These are phyloP conservation scores for Claviceps sp. DNA, from an alignment of 2,329 filamentous ascomycete species.

Conservation along the genomic window DNA sequence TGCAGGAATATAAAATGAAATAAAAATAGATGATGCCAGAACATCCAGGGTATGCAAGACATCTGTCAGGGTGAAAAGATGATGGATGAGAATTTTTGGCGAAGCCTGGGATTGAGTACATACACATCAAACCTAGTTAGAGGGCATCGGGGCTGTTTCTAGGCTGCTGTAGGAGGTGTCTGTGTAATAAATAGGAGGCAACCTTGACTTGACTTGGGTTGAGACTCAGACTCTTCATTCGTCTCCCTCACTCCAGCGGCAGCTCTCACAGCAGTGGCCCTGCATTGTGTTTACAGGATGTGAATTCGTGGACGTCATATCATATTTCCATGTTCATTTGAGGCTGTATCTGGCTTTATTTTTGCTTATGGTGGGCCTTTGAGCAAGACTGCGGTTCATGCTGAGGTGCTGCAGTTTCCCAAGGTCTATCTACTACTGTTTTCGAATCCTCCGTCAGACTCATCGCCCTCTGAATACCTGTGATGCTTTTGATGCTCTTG, in stretches of 20 bases:
- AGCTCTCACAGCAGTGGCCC: not conserved
- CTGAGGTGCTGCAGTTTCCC: too few species aligned
- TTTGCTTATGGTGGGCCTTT: too few species aligned
- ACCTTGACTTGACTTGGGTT: not conserved
- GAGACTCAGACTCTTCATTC: not conserved
- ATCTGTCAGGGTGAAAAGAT: not conserved
- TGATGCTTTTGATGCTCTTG: too few species aligned
- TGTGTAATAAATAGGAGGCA: not conserved
- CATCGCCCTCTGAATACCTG: too few species aligned
- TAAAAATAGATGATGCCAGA: not conserved
- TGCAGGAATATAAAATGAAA: constrained; percentile 2
- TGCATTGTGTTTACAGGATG: too few species aligned
- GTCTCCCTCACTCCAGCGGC: not conserved
- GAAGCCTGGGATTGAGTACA: not conserved
- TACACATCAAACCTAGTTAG: not conserved
- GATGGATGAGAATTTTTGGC: not conserved
- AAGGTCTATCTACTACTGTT: too few species aligned
- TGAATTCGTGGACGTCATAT: too few species aligned
- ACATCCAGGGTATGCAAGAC: not conserved
- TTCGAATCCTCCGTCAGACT: too few species aligned
- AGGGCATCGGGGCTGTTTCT: not conserved
- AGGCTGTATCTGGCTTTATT: too few species aligned
- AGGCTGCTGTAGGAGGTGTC: not conserved
- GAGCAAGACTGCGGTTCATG: too few species aligned
- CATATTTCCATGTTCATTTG: too few species aligned